Evolutionary conservation across 371 early-diverging fungal species (phyloP), one percentile per base, ranked within the genome.

Genomic region (Choanephora cucurbitarum): DNA sequence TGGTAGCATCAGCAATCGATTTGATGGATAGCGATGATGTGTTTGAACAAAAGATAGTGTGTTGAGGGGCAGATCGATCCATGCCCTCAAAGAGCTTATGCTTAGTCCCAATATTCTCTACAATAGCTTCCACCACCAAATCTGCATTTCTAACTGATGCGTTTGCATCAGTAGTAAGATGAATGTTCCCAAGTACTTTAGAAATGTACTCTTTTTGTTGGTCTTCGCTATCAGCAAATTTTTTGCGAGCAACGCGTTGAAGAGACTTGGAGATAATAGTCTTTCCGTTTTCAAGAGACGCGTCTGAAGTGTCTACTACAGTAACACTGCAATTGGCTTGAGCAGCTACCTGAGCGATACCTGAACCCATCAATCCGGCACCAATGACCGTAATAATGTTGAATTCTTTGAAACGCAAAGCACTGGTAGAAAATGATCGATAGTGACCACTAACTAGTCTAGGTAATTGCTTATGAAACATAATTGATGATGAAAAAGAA

Each of bases 271-370:
- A 52, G 71, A 97, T 96, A 66, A 92, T 93, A 24, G 73, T 78
- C 54, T 84, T 72, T 41, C 95, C 94, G 57, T 91, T 92, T 44
- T 80, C 76, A 43, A 95, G 65, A 5, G 87, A 86, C 17, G 82
- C 85, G 17, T 82, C 77, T 56, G 73, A 82, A 37, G 92, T 79
- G 65, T 96, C 96, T 17, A 95, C 92, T 83, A 98, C 85, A 15
- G 91, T 91, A 31, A 96, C 98, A 22, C 82, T 69, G 74, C 84
- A 89, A 44, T 84, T 80, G 56, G 85, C 71, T 64, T 88, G 89
- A 14, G 96, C 96, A 9, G 94, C 91, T 0, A 96, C 95, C 62
- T 97, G 96, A n/a, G 83, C 94, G 56, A 96, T 94, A 53, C 97
- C 96, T 6, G 95, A 89, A 37, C 97, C 97, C 97, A 97, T 97